A percentile compares a stretch with the other conserved stretches of the same genome.
Evolutionary conservation across 305 asterid genomes (phyloP).

Genomic region (Solanum aculeatissimum): DNA sequence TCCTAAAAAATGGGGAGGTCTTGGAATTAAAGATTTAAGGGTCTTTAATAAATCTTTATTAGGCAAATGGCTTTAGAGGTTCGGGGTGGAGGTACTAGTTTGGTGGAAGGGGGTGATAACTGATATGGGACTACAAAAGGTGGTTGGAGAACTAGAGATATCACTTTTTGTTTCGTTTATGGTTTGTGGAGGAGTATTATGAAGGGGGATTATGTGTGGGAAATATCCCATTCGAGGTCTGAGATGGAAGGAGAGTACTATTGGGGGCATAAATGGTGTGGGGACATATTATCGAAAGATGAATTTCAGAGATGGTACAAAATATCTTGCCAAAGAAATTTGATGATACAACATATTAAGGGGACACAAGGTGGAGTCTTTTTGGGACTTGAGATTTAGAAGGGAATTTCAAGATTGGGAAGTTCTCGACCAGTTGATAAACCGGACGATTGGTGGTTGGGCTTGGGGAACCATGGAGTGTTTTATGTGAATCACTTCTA

Average conservation of each 20-base stretch:
- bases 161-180: neutral
- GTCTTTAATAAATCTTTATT: too few species aligned
- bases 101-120: too few species aligned
- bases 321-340: neutral
- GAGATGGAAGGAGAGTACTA: too few species aligned
- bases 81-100: too few species aligned
- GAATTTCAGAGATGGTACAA: neutral
- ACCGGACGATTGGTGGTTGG: neutral
- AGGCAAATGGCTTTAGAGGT: too few species aligned
- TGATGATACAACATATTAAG: neutral
- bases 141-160: too few species aligned
- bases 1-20: too few species aligned
- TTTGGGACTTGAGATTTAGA: too few species aligned
- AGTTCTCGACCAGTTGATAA: neutral
- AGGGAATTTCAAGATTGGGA: neutral
- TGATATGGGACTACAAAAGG: too few species aligned
- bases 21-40: too few species aligned
- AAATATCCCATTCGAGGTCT: neutral
- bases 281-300: neutral
- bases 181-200: neutral
- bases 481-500: neutral
- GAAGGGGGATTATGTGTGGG: neutral
- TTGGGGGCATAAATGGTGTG: neutral
- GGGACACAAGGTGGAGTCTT: neutral
- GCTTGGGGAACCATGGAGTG: neutral